Evolutionary conservation across 805 yeast genomes (phyloP).

Genomic region (Sugiyamaella smithiae): DNA sequence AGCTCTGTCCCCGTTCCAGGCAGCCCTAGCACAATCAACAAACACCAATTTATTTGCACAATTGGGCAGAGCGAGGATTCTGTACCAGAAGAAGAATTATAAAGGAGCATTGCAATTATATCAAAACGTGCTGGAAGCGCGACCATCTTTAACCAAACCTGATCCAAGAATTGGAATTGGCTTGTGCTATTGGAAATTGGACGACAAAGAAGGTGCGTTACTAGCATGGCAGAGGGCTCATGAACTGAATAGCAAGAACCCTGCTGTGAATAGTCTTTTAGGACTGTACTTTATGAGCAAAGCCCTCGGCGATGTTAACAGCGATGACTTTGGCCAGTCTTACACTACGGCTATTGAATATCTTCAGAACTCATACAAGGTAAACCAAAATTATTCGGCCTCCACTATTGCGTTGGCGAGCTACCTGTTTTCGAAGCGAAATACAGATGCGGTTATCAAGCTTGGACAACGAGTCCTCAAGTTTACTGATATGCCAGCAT

Average conservation of each 20-base stretch:
- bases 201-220: slow-evolving; percentile 72
- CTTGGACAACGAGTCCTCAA: slow-evolving; percentile 52
- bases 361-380: slow-evolving; percentile 40
- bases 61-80: slow-evolving; percentile 78
- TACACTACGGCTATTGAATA: slow-evolving; percentile 58
- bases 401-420: slow-evolving; percentile 66
- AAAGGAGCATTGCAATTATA: slow-evolving; percentile 71
- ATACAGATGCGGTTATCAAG: slow-evolving; percentile 54
- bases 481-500: slow-evolving; percentile 38
- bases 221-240: slow-evolving; percentile 79
- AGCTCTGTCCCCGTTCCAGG: slow-evolving; percentile 68
- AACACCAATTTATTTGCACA: slow-evolving; percentile 70
- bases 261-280: slow-evolving; percentile 61
- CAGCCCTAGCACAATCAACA: slow-evolving; percentile 48
- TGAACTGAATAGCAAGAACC: slow-evolving; percentile 58
- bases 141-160: slow-evolving; percentile 70
- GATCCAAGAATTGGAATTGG: slow-evolving; percentile 96
- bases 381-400: slow-evolving; percentile 52
- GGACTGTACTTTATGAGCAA: slow-evolving; percentile 66
- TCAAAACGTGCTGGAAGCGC: slow-evolving; percentile 73
- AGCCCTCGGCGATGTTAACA: slow-evolving; percentile 52
- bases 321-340: slow-evolving; percentile 49
- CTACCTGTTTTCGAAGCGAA: slow-evolving; percentile 66
- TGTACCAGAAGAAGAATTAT: slow-evolving; percentile 70
- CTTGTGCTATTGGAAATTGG: slow-evolving; percentile 85